Conservation (phyloP, 2,329 filamentous ascomycete species). For the Curvularia sp. region DNA sequence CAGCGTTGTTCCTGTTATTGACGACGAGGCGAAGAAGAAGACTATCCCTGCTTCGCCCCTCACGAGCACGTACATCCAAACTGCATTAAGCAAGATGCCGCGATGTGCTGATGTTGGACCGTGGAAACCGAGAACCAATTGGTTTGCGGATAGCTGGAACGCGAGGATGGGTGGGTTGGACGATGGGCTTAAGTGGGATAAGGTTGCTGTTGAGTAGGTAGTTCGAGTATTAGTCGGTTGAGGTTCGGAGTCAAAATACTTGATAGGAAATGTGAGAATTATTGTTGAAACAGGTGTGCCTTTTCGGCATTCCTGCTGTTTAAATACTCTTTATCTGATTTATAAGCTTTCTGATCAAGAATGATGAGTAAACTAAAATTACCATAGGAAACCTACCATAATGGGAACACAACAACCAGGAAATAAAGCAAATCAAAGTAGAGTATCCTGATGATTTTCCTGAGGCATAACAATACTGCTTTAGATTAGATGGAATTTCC, state of each 20-base stretch:
- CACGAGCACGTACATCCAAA: conserved; percentile 60
- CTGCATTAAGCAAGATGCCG: conserved; percentile 52
- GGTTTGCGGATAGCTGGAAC: conserved; percentile 54
- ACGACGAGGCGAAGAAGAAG: conserved; percentile 50
- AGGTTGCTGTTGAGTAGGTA: conserved; percentile 16
- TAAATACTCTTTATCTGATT: background rate
- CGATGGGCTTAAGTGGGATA: conserved; percentile 50
- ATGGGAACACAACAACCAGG: too few species aligned
- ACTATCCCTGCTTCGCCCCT: conserved; percentile 54
- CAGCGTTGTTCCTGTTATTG: conserved; percentile 55
- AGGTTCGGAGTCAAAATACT: background rate
- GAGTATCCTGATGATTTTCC: too few species aligned
- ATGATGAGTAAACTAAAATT: background rate
- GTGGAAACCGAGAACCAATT: conserved; percentile 55
- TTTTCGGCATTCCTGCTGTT: background rate
- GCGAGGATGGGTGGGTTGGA: conserved; percentile 53
- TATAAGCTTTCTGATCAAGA: background rate
- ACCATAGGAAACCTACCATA: too few species aligned
- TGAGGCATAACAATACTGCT: too few species aligned
- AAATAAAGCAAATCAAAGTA: too few species aligned
- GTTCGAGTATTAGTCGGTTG: background rate
- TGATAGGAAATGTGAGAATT: background rate
- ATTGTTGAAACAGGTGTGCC: background rate
- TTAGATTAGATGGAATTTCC: too few species aligned
- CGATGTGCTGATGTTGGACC: conserved; percentile 55